Conservation (phyloP, 345 rosid genomes). For the Eucalyptus virginea region DNA sequence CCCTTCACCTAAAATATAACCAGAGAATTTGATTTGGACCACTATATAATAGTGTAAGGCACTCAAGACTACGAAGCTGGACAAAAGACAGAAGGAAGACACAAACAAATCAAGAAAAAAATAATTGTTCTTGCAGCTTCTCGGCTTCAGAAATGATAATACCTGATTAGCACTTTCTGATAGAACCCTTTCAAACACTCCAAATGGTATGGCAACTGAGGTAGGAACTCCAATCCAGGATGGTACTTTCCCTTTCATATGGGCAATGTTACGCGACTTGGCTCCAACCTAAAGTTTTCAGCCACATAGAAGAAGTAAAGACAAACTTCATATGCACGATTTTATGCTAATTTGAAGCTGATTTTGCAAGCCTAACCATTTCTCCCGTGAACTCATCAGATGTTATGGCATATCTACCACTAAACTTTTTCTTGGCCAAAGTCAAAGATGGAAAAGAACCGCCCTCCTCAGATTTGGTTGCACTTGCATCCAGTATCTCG, state of each 20-base stretch:
- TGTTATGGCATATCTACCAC: slow-evolving; percentile 83
- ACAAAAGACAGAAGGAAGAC: background rate
- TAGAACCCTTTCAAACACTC: slow-evolving; percentile 89
- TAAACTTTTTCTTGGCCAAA: slow-evolving; percentile 68
- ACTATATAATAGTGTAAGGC: background rate
- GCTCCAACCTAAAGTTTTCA: slow-evolving; percentile 73
- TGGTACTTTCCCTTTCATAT: slow-evolving; percentile 81
- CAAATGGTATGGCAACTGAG: slow-evolving; percentile 96
- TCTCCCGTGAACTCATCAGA: slow-evolving; percentile 80
- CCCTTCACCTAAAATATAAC: background rate
- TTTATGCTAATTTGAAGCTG: background rate
- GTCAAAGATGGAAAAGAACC: slow-evolving; percentile 32
- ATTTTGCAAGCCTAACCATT: slow-evolving; percentile 45
- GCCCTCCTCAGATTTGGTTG: slow-evolving; percentile 24
- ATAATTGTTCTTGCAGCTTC: background rate
- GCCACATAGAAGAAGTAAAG: background rate
- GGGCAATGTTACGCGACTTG: slow-evolving; percentile 88
- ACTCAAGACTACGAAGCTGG: background rate
- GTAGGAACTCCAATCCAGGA: slow-evolving; percentile 96
- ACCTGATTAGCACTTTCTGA: slow-evolving; percentile 66
- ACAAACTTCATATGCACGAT: background rate
- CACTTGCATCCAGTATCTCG: slow-evolving; percentile 38
- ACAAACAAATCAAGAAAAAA: background rate
- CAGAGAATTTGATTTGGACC: background rate
- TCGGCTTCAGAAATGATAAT: background rate